Evolutionary conservation across 495 filamentous ascomycete genomes (phyloP), one percentile per base, ranked within the genome.

Genomic region (Cairneyella variabilis): DNA sequence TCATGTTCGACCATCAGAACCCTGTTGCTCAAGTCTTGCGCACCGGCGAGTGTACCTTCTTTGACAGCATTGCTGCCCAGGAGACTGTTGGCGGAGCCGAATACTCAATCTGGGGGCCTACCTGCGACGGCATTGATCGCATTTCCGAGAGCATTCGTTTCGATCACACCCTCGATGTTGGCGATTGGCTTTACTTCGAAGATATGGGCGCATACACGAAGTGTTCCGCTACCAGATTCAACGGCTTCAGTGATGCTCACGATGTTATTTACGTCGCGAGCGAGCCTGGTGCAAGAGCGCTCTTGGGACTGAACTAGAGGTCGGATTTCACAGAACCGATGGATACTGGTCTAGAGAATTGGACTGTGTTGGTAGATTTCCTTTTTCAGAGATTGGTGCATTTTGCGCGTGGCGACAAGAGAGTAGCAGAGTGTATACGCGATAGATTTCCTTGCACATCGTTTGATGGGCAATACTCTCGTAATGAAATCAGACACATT

Each of bases 181-280:
- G 92, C 26, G 93, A 99, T 67, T 99, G 93, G 93, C 76, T 99
- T 16, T 97, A 93, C 69, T 99, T 97, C 64, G 89, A 95, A 73
- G 82, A 96, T 32, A 99, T 99, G 93, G 93, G 93, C 46, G 93
- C 93, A 48, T 99, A 99, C 68, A 96, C 93, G 61, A 91, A 85
- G 76, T 96, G 90, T 76, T 97, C 90, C 37, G 91, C 93, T 58
- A 97, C 93, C 50, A 82, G 83, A 51, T 99, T 99, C 88, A 99
- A 99, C 64, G 93, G 93, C n/a, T 97, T 97, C 72, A 86, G 83
- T 42, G 86, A 97, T 68, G 80, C 83, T 60, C 92, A 97, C 63
- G 86, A 96, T 61, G 86, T 93, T 58, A 83, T 97, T 62, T 97
- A 97, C 66, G 84, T 97, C 56, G 92, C 85, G 55, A 96, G 90